Evolutionary conservation across 1,284 basidiomycete species (phyloP).

Genomic region (Cystobasidiaceae sp.): DNA sequence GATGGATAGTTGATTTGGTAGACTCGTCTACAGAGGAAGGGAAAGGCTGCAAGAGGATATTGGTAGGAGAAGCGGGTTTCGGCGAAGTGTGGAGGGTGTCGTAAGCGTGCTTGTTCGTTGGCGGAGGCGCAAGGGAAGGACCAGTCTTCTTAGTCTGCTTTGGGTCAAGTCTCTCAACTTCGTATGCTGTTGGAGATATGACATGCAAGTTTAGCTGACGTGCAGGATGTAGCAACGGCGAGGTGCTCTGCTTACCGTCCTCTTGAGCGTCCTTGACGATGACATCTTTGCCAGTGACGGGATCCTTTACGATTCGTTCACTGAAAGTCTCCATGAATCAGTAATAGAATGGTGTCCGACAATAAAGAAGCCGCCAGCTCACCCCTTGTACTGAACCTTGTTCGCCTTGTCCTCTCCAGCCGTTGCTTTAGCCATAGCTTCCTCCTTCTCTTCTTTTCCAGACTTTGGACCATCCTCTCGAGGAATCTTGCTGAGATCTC

Average conservation of each 20-base stretch:
- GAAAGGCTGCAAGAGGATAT: conserved; percentile 56
- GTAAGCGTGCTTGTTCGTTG: conserved; percentile 35
- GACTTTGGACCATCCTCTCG: conserved; percentile 37
- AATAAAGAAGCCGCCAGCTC: too few relatives aligned
- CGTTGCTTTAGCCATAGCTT: conserved; percentile 55
- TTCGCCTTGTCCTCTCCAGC: conserved; percentile 48
- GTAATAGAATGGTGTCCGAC: too few relatives aligned
- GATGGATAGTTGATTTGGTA: conserved; percentile 47
- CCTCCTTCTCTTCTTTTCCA: conserved; percentile 48
- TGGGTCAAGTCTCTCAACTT: conserved; percentile 43
- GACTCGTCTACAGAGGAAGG: conserved; percentile 53
- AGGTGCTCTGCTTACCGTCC: conserved; percentile 48
- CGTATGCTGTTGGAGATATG: conserved; percentile 42
- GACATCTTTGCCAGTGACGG: conserved; percentile 56
- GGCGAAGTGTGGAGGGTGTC: conserved; percentile 45
- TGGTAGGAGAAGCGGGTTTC: conserved; percentile 51
- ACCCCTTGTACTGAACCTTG: conserved; percentile 40
- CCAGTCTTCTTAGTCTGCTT: conserved; percentile 25
- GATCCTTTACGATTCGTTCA: conserved; percentile 55
- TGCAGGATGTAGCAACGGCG: conserved; percentile 21
- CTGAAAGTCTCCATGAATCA: conserved; percentile 46
- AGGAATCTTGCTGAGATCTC: conserved; percentile 40
- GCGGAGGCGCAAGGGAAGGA: conserved; percentile 37
- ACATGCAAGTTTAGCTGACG: too few relatives aligned
- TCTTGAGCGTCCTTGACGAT: conserved; percentile 56